These are phyloP conservation scores for Volvariella volvacea DNA, from an alignment of 1,284 basidiomycete genomes.

Conservation along the genomic window DNA sequence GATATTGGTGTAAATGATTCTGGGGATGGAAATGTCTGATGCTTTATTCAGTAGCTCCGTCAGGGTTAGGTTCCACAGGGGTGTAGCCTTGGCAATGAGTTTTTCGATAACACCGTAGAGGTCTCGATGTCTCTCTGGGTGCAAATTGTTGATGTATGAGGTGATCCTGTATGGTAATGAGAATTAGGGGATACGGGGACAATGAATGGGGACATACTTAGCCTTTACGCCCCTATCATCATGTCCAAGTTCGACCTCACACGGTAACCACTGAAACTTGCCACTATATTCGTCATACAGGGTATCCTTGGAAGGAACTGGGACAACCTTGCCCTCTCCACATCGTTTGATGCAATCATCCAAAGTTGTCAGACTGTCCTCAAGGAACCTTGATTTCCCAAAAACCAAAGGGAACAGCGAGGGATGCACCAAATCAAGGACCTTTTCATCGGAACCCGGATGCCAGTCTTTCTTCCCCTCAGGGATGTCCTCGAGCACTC, in stretches of 20 bases:
- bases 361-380: constrained; percentile 9
- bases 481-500: constrained; percentile 7
- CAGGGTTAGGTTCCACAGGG: constrained; percentile 23
- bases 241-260: constrained; percentile 11
- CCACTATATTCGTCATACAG: constrained; percentile 11
- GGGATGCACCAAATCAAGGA: constrained; percentile 12
- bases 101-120: constrained; percentile 21
- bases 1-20: constrained; percentile 14
- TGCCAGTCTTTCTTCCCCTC: constrained; percentile 9
- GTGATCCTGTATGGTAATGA: constrained; percentile 10
- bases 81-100: constrained; percentile 19
- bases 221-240: constrained; percentile 2
- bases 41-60: constrained; percentile 5
- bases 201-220: too few relatives aligned
- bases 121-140: constrained; percentile 12
- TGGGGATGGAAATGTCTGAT: constrained; percentile 11
- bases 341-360: constrained; percentile 14
- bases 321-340: constrained; percentile 14
- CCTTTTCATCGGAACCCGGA: constrained; percentile 7
- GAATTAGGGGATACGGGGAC: too few relatives aligned
- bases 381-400: constrained; percentile 16
- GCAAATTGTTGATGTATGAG: constrained; percentile 23
- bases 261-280: constrained; percentile 27
- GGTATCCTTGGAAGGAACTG: constrained; percentile 1
- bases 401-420: constrained; percentile 33